Conservation (phyloP, 768 basidiomycete genomes). For the Tylopilus plumbeoviolaceoides region DNA sequence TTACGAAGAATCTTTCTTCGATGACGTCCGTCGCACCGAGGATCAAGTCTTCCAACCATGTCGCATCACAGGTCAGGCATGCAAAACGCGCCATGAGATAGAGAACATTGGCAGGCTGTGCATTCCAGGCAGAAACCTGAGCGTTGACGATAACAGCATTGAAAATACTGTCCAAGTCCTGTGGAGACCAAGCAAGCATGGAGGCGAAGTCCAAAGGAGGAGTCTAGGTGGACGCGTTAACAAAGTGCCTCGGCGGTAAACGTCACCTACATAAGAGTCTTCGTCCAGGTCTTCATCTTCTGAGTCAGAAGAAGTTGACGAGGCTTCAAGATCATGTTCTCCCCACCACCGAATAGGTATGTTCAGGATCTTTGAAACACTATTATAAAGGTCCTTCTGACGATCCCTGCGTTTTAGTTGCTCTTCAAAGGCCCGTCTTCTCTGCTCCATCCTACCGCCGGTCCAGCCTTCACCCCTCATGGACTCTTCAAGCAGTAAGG, state of each 20-base stretch:
- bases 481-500: constrained; percentile 81
- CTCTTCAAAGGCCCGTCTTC: constrained; percentile 56
- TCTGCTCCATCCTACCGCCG: constrained; percentile 70
- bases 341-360: constrained; percentile 67
- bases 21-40: constrained; percentile 89
- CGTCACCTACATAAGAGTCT: constrained; percentile 42
- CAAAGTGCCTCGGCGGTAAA: neutral
- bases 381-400: constrained; percentile 53
- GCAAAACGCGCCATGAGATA: constrained; percentile 93
- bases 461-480: constrained; percentile 85
- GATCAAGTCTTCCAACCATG: constrained; percentile 90
- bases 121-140: constrained; percentile 63
- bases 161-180: constrained; percentile 71
- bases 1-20: constrained; percentile 88
- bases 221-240: constrained; percentile 43
- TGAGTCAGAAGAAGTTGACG: constrained; percentile 42
- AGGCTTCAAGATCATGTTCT: constrained; percentile 40
- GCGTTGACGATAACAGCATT: constrained; percentile 78
- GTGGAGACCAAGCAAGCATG: constrained; percentile 92
- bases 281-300: constrained; percentile 50
- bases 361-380: constrained; percentile 53
- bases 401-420: constrained; percentile 49
- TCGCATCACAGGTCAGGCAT: constrained; percentile 83
- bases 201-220: constrained; percentile 72
- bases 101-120: constrained; percentile 86